Evolutionary conservation across 106 monocot genomes (phyloP), one percentile per base, ranked within the genome.

Genomic region (Narthecium ossifragum): DNA sequence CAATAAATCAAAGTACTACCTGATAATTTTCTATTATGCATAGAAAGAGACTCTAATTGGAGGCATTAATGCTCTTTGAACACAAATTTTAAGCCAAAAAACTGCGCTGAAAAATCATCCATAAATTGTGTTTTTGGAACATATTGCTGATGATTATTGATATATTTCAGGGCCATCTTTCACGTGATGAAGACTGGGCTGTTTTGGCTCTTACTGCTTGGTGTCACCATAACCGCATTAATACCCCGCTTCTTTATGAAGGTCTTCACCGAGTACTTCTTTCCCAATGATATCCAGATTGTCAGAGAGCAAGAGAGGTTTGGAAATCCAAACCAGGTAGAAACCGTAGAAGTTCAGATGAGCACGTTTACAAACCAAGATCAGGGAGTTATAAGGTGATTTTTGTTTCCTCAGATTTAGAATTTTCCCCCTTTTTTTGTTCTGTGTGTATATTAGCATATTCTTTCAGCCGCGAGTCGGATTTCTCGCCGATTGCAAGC

Each of bases 131-230:
- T n/a, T n/a, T 36, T 32, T 59, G 34, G 10, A 57, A 33, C 5
- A 8, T n/a, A 13, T 54, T 64, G 18, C 34, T 63, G 39, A 51
- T 51, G 8, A 20, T 6, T 37, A n/a, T 39, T 58, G 15, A 17
- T 53, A 8, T 18, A 51, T 75, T 30, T 22, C 79, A 98, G 98
- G 98, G 91, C 98, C 12, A 88, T 98, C 43, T 91, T 73, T 47
- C 65, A 98, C 32, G 38, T 74, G 43, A 81, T 88, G 81, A 75
- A 65, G 24, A 85, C 79, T 20, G 73, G 76, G 36, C 24, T 70
- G 28, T 98, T 98, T 65, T 98, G 98, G 98, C 46, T 79, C 0
- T 77, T 63, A 54, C 61, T 91, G 46, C 74, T 86, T 27, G 76
- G 59, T 11, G 73, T 91, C 33, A 43, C 77, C 2, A 56, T 80